Percentiles rank a stretch among this genome's conserved stretches.
phyloP scores from a whole-genome alignment of 768 basidiomycete genomes.

The Lactifluus piperatus region DNA sequence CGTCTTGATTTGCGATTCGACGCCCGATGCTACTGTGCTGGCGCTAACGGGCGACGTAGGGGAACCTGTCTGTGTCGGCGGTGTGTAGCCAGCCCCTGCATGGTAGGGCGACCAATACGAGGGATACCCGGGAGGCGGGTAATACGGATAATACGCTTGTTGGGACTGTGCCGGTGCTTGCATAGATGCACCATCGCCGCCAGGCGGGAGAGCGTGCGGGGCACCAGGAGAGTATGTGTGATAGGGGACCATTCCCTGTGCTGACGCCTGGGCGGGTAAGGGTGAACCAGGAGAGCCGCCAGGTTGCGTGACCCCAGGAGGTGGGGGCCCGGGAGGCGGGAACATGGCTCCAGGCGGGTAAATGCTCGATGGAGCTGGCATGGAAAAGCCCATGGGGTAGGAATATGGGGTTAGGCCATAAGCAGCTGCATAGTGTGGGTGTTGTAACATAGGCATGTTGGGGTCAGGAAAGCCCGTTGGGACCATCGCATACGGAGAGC shows the following conservation, averaged over 20 bases:
- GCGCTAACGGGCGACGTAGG: conserved; percentile 17
- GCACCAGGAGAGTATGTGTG: neutral
- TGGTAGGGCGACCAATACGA: conserved; percentile 18
- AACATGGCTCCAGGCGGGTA: conserved; percentile 2
- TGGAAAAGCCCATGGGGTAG: conserved; percentile 15
- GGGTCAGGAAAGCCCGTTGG: conserved; percentile 13
- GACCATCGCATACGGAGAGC: conserved; percentile 1
- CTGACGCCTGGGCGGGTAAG: neutral
- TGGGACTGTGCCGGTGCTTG: conserved; percentile 4
- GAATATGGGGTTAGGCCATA: conserved; percentile 14
- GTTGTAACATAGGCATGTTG: conserved; percentile 20
- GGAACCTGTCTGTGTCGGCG: conserved; percentile 7
- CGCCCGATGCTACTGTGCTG: conserved; percentile 12
- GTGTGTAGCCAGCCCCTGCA: conserved; percentile 1
- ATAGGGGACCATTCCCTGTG: conserved; percentile 8
- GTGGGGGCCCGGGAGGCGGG: conserved; percentile 10
- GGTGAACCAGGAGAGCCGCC: conserved; percentile 11
- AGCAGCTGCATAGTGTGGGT: conserved; percentile 17
- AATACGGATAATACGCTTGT: conserved; percentile 17
- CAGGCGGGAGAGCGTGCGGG: neutral
- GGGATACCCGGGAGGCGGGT: conserved; percentile 16
- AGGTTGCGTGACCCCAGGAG: neutral
- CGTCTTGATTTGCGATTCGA: conserved; percentile 15
- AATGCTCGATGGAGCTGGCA: conserved; percentile 5
- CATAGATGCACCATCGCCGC: conserved; percentile 5